phyloP scores from a whole-genome alignment of 768 basidiomycete species.

The Cyclocybe aegerita region DNA sequence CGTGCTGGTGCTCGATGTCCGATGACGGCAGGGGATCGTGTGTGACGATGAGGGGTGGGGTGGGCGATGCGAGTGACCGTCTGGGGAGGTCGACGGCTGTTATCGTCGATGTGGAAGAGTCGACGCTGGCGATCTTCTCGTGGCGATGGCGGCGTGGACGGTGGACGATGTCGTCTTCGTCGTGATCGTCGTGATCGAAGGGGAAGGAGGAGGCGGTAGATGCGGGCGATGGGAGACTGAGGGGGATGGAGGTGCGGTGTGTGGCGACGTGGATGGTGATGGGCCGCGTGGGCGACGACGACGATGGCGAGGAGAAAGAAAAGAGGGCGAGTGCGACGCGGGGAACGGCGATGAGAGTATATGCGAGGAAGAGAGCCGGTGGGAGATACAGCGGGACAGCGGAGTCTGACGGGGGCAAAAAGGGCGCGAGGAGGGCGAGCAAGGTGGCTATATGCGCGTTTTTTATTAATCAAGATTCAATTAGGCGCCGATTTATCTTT shows the following conservation, averaged over 20 bases:
- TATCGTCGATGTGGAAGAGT: constrained; percentile 11
- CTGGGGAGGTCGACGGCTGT: constrained; percentile 5
- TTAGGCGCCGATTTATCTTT: constrained; percentile 16
- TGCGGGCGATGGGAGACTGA: constrained; percentile 13
- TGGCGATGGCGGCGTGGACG: background rate
- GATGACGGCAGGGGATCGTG: constrained; percentile 3
- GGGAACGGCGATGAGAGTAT: constrained; percentile 19
- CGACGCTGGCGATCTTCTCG: constrained; percentile 10
- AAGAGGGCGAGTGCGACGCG: constrained; percentile 11
- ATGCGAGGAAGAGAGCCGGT: constrained; percentile 19
- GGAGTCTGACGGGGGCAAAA: constrained; percentile 14
- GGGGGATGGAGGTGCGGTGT: constrained; percentile 17
- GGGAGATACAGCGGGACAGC: constrained; percentile 17
- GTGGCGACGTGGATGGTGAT: constrained; percentile 23
- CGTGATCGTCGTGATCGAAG: background rate
- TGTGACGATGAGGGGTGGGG: background rate
- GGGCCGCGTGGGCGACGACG: constrained; percentile 12
- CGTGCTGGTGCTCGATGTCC: constrained; percentile 4
- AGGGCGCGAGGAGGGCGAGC: constrained; percentile 18
- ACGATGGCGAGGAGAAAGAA: constrained; percentile 1
- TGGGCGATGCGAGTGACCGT: constrained; percentile 4
- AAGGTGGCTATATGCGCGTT: constrained; percentile 29
- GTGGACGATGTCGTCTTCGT: background rate
- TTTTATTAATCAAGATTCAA: constrained; percentile 5
- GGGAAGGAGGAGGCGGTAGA: constrained; percentile 8